Evolutionary conservation across 495 filamentous ascomycete genomes (phyloP), one percentile per base, ranked within the genome.

Genomic region (Podospora pseudocomata): DNA sequence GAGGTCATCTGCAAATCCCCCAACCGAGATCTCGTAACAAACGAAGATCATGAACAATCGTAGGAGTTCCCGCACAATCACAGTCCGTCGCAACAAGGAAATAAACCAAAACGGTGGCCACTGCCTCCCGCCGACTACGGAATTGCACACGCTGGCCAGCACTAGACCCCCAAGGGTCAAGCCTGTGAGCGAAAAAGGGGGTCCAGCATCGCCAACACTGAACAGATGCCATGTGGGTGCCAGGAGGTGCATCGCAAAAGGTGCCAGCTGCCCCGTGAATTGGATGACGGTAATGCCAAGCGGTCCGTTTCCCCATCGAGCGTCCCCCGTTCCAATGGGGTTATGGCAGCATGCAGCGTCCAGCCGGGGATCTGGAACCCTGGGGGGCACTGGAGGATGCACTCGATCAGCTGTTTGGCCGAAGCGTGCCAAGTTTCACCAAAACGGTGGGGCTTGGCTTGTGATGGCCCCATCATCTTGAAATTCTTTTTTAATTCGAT

Each of bases 401-500:
- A 0, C 7, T 49, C 39, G 15, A 49, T 49, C 39, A 49, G 39
- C 39, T 49, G 39, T 49, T 49, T 49, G 39, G 39, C 61, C 61
- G 19, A 32, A 9, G 61, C 30, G 26, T 28, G 19, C 18, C 18
- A 34, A 62, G 39, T 49, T 28, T 30, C 19, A 32, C 18, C 27
- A 32, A 63, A 64, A 70, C 62, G 68, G 65, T 30, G 44, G 56
- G 61, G 32, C 61, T 63, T 70, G 68, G 64, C 27, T 60, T 4
- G 6, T 32, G 27, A 18, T 30, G 19, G 27, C 53, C 57, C 65
- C 60, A 65, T 67, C 61, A 27, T 60, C 27, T 65, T 20, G 69
- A 71, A 69, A 68, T 71, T 68, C 60, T 71, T 71, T 71, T 71
- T 68, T 66, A 65, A 66, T 44, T 60, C 60, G 60, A 71, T 68